Evolutionary conservation across 306 rosid genomes (phyloP).

Genomic region (Mucuna pruriens): DNA sequence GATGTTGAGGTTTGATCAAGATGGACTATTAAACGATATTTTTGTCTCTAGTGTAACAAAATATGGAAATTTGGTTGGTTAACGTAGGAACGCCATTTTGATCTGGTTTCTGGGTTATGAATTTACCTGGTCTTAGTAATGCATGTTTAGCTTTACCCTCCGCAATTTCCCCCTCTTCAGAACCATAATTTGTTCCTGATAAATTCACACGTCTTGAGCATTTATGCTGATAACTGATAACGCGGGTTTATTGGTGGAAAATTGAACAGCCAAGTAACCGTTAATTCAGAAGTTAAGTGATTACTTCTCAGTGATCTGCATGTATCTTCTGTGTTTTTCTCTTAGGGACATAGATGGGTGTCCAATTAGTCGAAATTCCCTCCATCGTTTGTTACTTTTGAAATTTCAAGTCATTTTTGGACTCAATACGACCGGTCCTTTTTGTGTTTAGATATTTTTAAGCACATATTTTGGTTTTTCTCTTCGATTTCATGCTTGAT

Average conservation of each 20-base stretch:
- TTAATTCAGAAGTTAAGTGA: neutral
- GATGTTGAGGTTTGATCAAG: too few species aligned
- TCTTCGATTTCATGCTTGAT: slow-evolving; percentile 8
- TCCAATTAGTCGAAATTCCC: neutral
- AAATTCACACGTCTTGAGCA: neutral
- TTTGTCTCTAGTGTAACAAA: too few species aligned
- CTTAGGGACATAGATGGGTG: neutral
- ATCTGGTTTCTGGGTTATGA: neutral
- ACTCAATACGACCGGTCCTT: neutral
- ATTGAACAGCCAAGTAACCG: neutral
- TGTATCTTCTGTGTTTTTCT: neutral
- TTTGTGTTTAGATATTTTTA: neutral
- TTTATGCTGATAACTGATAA: neutral
- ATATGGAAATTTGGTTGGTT: neutral
- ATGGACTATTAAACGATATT: too few species aligned
- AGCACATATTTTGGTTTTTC: neutral
- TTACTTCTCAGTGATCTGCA: neutral
- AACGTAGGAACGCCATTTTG: slow-evolving; percentile 15
- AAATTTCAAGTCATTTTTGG: neutral
- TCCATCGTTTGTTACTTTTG: neutral
- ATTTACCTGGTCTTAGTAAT: neutral
- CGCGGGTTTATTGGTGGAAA: neutral
- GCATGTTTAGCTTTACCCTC: too few species aligned
- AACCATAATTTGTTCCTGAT: too few species aligned
- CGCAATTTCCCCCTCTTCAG: neutral